A percentile compares a stretch with the other conserved stretches of the same genome.
These are phyloP conservation scores for Microthyrium microscopicum DNA, from an alignment of 2,329 filamentous ascomycete species.

Conservation along the genomic window DNA sequence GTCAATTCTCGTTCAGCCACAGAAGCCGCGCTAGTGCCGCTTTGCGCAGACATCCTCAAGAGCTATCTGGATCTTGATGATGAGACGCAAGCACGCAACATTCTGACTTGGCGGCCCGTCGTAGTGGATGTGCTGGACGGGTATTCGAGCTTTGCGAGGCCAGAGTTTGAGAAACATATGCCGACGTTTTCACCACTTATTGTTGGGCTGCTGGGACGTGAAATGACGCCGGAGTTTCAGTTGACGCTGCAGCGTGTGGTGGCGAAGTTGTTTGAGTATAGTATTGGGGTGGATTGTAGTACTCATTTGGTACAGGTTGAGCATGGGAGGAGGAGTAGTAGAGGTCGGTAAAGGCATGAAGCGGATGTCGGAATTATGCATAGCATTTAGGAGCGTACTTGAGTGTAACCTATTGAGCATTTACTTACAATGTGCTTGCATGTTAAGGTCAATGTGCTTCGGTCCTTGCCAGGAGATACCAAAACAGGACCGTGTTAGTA, in stretches of 20 bases:
- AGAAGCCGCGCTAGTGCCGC: constrained; percentile 77
- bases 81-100: constrained; percentile 92
- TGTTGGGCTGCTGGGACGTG: constrained; percentile 67
- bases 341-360: background rate
- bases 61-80: constrained; percentile 79
- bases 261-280: constrained; percentile 66
- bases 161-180: constrained; percentile 66
- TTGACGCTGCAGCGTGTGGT: constrained; percentile 61
- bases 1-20: constrained; percentile 66
- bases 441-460: too few species aligned
- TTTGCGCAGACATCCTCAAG: constrained; percentile 86
- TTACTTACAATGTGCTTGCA: too few species aligned
- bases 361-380: too few species aligned
- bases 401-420: too few species aligned
- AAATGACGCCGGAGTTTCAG: constrained; percentile 64
- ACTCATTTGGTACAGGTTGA: constrained; percentile 7
- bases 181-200: constrained; percentile 72
- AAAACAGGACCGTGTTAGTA: too few species aligned
- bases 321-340: background rate
- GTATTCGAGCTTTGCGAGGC: constrained; percentile 65
- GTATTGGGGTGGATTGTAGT: constrained; percentile 30
- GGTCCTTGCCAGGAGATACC: too few species aligned
- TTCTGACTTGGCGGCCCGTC: constrained; percentile 90
- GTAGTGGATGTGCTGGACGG: constrained; percentile 95
- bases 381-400: too few species aligned